Evolutionary conservation across 176 grass and related monocot genomes (phyloP).

Genomic region (Aegilops umbellulata): DNA sequence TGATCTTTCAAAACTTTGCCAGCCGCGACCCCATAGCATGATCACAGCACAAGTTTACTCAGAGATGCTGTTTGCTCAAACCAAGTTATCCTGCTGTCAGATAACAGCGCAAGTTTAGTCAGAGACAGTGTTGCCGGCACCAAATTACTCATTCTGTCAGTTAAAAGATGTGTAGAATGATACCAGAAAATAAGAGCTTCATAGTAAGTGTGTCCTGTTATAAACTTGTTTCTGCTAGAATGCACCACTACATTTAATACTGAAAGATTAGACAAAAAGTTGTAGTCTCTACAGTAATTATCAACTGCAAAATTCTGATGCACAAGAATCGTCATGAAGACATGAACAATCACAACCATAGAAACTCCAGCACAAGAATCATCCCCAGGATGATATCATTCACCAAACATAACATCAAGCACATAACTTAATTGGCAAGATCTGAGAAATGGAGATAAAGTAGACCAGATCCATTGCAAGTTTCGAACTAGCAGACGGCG

Average conservation of each 20-base stretch:
- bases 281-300: not conserved
- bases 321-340: not conserved
- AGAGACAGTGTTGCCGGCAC: not conserved
- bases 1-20: conserved; percentile 38
- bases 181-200: not conserved
- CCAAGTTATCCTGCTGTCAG: not conserved
- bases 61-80: not conserved
- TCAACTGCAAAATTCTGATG: not conserved
- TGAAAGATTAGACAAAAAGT: not conserved
- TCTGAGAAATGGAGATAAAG: not conserved
- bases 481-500: no score
- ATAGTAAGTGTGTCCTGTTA: not conserved
- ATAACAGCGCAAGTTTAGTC: no score
- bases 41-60: not conserved
- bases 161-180: not conserved
- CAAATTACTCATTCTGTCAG: not conserved
- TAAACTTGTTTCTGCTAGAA: not conserved
- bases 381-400: not conserved
- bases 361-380: not conserved
- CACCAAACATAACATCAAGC: not conserved
- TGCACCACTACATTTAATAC: not conserved
- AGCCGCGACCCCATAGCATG: conserved; percentile 26
- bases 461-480: not conserved
- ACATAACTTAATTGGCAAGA: not conserved
- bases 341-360: not conserved